Percentiles rank a stretch among this genome's conserved stretches.
These are phyloP conservation scores for Ogataea minuta DNA, from an alignment of 805 yeast species.

Conservation along the genomic window DNA sequence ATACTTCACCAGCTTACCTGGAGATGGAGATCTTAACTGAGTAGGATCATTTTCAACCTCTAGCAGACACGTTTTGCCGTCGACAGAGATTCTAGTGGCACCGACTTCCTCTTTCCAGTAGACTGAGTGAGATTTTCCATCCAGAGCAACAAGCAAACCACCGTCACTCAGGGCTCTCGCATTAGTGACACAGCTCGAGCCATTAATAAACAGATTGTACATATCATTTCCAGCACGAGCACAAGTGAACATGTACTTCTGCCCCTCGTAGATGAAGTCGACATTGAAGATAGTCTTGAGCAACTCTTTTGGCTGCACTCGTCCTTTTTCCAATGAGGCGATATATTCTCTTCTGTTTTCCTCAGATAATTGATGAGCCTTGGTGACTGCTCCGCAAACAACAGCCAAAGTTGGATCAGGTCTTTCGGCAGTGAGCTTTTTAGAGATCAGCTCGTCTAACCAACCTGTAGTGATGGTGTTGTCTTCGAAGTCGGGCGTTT, in stretches of 20 bases:
- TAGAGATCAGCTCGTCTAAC: constrained; percentile 94
- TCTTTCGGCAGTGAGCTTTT: constrained; percentile 93
- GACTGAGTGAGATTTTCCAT: constrained; percentile 90
- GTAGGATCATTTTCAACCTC: constrained; percentile 98
- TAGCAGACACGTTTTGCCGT: constrained; percentile 88
- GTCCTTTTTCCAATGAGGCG: constrained; percentile 87
- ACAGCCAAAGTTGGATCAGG: constrained; percentile 91
- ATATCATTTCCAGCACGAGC: constrained; percentile 85
- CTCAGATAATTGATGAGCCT: constrained; percentile 79
- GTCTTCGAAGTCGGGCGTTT: constrained; percentile 94
- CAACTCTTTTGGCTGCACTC: constrained; percentile 79
- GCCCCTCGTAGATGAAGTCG: constrained; percentile 94
- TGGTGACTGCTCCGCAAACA: constrained; percentile 96
- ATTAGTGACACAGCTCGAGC: constrained; percentile 84
- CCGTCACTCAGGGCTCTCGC: constrained; percentile 92
- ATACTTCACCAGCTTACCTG: constrained; percentile 94
- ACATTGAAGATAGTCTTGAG: constrained; percentile 87
- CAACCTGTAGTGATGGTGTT: constrained; percentile 98
- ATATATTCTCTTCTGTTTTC: constrained; percentile 68
- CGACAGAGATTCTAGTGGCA: constrained; percentile 92
- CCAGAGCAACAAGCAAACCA: constrained; percentile 82
- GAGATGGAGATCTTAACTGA: constrained; percentile 97
- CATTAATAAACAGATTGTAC: constrained; percentile 89
- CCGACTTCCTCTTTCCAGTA: constrained; percentile 98
- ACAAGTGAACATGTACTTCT: constrained; percentile 90